phyloP scores from a whole-genome alignment of 2,329 filamentous ascomycete species.

The Curvularia eragrostidis region DNA sequence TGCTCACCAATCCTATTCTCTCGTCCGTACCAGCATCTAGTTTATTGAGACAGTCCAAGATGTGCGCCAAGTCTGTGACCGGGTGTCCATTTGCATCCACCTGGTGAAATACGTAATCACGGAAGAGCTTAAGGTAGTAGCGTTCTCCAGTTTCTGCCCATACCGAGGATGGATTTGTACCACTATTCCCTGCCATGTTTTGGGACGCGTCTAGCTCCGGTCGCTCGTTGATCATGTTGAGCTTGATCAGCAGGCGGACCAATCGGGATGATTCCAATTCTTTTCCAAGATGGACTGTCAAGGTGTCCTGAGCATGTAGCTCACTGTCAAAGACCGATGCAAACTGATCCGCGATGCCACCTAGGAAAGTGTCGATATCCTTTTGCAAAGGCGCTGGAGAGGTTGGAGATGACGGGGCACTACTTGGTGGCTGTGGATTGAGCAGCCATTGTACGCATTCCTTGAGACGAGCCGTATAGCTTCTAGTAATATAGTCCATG shows the following conservation, averaged over 20 bases:
- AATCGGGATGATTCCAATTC: constrained; percentile 91
- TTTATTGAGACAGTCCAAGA: constrained; percentile 86
- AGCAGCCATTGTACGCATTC: constrained; percentile 85
- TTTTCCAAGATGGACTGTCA: constrained; percentile 72
- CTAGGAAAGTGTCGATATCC: constrained; percentile 79
- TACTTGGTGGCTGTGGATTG: constrained; percentile 56
- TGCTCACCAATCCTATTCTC: constrained; percentile 81
- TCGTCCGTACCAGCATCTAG: constrained; percentile 90
- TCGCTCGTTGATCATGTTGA: constrained; percentile 88
- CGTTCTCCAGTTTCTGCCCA: constrained; percentile 95
- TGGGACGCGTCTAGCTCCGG: constrained; percentile 79
- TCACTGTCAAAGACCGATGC: constrained; percentile 76
- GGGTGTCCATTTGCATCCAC: constrained; percentile 85
- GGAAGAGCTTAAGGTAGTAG: constrained; percentile 92
- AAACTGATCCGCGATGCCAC: constrained; percentile 78
- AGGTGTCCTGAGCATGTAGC: constrained; percentile 79
- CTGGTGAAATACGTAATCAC: constrained; percentile 97
- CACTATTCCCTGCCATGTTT: constrained; percentile 46
- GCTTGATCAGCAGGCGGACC: constrained; percentile 79
- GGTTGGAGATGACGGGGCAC: constrained; percentile 42
- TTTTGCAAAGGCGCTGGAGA: constrained; percentile 59
- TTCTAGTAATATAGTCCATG: constrained; percentile 77
- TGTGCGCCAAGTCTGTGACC: constrained; percentile 85
- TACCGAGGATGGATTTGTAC: constrained; percentile 48
- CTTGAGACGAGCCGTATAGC: constrained; percentile 78